phyloP scores from a whole-genome alignment of 495 filamentous ascomycete species.

The Tuber umbilicatum region DNA sequence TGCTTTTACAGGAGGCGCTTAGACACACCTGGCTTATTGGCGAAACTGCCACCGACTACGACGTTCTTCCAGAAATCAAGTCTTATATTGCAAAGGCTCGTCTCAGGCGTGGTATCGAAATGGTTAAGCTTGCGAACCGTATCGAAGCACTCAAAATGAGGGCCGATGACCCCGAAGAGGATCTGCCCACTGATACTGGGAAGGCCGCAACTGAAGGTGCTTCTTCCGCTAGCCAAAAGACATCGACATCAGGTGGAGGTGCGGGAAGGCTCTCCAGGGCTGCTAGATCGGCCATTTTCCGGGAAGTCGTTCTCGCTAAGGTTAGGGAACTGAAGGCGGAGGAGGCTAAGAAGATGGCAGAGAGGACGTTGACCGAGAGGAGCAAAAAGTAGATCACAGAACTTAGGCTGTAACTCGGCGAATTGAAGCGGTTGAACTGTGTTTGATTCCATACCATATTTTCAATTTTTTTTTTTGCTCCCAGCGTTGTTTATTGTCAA shows the following conservation, averaged over 20 bases:
- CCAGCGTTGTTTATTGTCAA: conserved; percentile 7
- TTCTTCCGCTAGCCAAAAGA: conserved; percentile 28
- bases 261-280: conserved; percentile 66
- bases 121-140: conserved; percentile 92
- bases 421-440: conserved; percentile 3
- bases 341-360: conserved; percentile 65
- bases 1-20: conserved; percentile 58
- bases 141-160: conserved; percentile 96
- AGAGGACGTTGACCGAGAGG: conserved; percentile 42
- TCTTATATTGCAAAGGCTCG: conserved; percentile 87
- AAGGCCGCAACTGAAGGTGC: conserved; percentile 50
- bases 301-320: conserved; percentile 95
- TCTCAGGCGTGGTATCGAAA: conserved; percentile 87
- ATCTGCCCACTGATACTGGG: conserved; percentile 57
- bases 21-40: conserved; percentile 86
- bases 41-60: conserved; percentile 82
- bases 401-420: background rate
- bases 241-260: conserved; percentile 52
- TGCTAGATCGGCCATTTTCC: conserved; percentile 87
- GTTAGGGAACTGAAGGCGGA: conserved; percentile 86
- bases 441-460: conserved; percentile 12
- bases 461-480: conserved; percentile 6
- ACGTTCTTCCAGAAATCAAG: conserved; percentile 94
- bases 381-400: conserved; percentile 7
- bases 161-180: conserved; percentile 75